These are phyloP conservation scores for Rhynchosporium graminicola DNA, from an alignment of 2,329 filamentous ascomycete species.

Conservation along the genomic window DNA sequence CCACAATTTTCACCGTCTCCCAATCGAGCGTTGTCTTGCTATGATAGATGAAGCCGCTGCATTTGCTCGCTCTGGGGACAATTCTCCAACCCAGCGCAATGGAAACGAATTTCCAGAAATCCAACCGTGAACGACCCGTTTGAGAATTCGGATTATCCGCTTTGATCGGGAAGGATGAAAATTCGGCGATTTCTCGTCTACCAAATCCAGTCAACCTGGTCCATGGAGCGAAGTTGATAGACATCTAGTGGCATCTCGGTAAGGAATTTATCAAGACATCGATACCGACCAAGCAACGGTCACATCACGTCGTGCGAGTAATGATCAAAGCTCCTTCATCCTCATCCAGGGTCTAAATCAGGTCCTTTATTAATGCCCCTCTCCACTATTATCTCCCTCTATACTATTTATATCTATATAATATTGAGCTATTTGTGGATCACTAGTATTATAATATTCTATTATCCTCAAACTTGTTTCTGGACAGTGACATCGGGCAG, in stretches of 20 bases:
- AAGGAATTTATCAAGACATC: slow-evolving; percentile 1
- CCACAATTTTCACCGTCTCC: slow-evolving; percentile 5
- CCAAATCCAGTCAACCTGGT: too few species aligned
- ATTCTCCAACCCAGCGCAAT: slow-evolving; percentile 5
- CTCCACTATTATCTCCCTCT: too few species aligned
- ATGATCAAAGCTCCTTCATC: not conserved
- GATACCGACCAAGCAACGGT: not conserved
- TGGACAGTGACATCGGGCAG: not conserved
- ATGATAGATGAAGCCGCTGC: not conserved
- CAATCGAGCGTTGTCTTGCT: slow-evolving; percentile 2
- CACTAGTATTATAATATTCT: too few species aligned
- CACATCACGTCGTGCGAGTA: not conserved
- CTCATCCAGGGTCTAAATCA: not conserved
- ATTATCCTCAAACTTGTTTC: not conserved
- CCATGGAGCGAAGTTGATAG: not conserved
- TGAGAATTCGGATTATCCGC: not conserved
- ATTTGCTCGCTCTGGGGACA: not conserved
- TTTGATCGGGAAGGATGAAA: not conserved
- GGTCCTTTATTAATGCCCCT: not conserved
- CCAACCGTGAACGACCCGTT: not conserved
- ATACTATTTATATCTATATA: not conserved
- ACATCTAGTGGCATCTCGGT: not conserved
- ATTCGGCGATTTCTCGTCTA: too few species aligned
- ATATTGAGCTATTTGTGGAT: too few species aligned
- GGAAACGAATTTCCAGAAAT: slow-evolving; percentile 12